Evolutionary conservation across 805 yeast genomes (phyloP), one percentile per base, ranked within the genome.

Genomic region (Torulaspora maleeae): DNA sequence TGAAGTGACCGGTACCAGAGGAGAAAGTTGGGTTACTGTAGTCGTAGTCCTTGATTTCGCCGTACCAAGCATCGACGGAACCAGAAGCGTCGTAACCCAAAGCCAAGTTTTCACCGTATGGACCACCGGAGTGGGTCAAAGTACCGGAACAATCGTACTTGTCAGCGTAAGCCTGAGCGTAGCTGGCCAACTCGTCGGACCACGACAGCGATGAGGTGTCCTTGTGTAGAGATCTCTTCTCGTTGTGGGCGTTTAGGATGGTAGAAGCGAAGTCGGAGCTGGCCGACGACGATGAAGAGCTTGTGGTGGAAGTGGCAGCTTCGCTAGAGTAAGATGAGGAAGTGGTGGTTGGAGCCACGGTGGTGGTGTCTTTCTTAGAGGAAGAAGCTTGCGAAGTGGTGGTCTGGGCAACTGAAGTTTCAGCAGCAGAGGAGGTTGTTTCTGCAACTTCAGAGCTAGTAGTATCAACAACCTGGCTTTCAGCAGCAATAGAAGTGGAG

Each of bases 71-170:
- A 41, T 76, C 77, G 36, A 83, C 86, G 19, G 84, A 73, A 32
- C 64, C 64, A 9, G 78, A 67, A 48, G 68, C 60, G 56, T 74
- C 53, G 66, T 77, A 83, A 43, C 95, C 95, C 35, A 80, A 73
- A 36, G 90, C 95, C 55, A 86, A 71, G 73, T 86, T 86, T 67
- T 86, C 95, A 59, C 95, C 95, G 69, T 80, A 82, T 27, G 77
- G 75, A 29, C 86, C 87, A 40, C 77, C 77, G 16, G 90, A 81
- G 67, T 86, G 95, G 28, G 70, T 67, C 56, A 86, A 68, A 33
- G 64, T 58, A 35, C 79, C 77, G 49, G 73, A 69, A 64, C 85
- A 82, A 41, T 72, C 71, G 65, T 80, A 80, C 20, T 66, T 51
- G 43, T 69, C 74, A 28, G 86, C 85, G 56, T 76, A 79, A 47